Base-by-base conservation (phyloP, 2,329 filamentous ascomycete genomes). In the Nigrograna mackinnonii region DNA sequence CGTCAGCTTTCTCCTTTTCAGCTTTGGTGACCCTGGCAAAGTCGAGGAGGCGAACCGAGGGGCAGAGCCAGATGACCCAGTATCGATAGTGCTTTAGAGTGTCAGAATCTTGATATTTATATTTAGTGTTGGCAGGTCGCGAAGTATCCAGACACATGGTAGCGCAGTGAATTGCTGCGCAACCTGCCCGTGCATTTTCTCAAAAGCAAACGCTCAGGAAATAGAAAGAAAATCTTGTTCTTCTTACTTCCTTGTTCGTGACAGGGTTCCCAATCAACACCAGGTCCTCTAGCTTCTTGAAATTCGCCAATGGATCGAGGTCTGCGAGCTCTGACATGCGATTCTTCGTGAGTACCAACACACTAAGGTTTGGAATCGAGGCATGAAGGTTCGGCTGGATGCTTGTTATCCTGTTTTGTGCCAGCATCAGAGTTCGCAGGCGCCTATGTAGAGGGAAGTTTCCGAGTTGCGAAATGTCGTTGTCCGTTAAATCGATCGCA, bases 401-500 rank as follows among this genome's bases (percentile, higher is more conserved):
- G 62, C 80, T 83, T 44, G 85, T 77, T 64, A 99, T 80, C 57
- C 94, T 86, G 73, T 99, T 99, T 52, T 91, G 85, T 40, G 91
- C 91, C 41, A 96, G 82, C 35, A 99, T 84, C 31, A 99, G 82
- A 16, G 90, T 95, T 57, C 84, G 87, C 60, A 97, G 79, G 56
- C 94, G 87, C 34, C 90, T 91, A 42, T 88, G 92, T 37, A 95
- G 83, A 3, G 94, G 94, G 68, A 99, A 96, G 75, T 96, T 96
- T 54, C 85, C 86, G 51, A 99, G 82, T 37, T 86, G 78, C 58
- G 89, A 84, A 63, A 99, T 92, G 72, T 96, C 91, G 71, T 99
- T 99, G 78, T 99, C 94, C 71, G 94, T 97, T 62, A 99, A 86
- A 75, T 99, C 94, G 78, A 99, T 95, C 54, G 89, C 85, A 77